A percentile compares a stretch with the other conserved stretches of the same genome.
These are phyloP conservation scores for Pulveroboletus sp. DNA, from an alignment of 768 basidiomycete genomes.

Conservation along the genomic window DNA sequence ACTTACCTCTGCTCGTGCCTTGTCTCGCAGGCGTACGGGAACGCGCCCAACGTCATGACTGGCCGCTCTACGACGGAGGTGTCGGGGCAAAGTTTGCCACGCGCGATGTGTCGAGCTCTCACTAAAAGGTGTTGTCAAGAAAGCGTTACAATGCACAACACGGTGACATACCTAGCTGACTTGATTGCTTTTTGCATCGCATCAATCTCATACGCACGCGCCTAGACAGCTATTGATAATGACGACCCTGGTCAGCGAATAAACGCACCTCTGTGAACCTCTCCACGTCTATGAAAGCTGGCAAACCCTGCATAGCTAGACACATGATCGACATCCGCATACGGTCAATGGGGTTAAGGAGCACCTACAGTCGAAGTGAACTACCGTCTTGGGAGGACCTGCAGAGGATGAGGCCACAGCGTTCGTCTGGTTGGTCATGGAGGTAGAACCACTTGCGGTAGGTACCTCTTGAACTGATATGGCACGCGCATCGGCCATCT, in stretches of 20 bases:
- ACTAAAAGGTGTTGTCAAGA: constrained; percentile 34
- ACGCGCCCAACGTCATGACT: constrained; percentile 93
- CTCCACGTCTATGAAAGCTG: constrained; percentile 78
- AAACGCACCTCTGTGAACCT: constrained; percentile 72
- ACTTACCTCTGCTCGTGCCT: constrained; percentile 77
- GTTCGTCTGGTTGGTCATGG: constrained; percentile 16
- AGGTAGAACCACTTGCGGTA: constrained; percentile 5
- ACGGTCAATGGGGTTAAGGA: background rate
- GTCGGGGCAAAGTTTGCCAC: constrained; percentile 91
- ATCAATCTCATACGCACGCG: constrained; percentile 82
- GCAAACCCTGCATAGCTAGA: constrained; percentile 56
- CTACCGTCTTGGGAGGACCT: constrained; percentile 38
- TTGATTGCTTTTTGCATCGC: constrained; percentile 89
- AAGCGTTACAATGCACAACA: accelerated
- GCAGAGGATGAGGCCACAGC: constrained; percentile 25
- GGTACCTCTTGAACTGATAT: constrained; percentile 54
- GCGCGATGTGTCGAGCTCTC: constrained; percentile 70
- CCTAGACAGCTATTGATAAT: constrained; percentile 38
- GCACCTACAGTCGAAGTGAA: constrained; percentile 39
- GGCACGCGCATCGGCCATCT: constrained; percentile 56
- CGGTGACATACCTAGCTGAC: constrained; percentile 51
- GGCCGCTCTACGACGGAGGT: constrained; percentile 87
- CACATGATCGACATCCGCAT: background rate
- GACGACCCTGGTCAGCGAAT: background rate
- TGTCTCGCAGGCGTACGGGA: constrained; percentile 74